A percentile compares a stretch with the other conserved stretches of the same genome.
Conservation (phyloP, 2,329 filamentous ascomycete genomes). For the Aspergillaceae sp. region DNA sequence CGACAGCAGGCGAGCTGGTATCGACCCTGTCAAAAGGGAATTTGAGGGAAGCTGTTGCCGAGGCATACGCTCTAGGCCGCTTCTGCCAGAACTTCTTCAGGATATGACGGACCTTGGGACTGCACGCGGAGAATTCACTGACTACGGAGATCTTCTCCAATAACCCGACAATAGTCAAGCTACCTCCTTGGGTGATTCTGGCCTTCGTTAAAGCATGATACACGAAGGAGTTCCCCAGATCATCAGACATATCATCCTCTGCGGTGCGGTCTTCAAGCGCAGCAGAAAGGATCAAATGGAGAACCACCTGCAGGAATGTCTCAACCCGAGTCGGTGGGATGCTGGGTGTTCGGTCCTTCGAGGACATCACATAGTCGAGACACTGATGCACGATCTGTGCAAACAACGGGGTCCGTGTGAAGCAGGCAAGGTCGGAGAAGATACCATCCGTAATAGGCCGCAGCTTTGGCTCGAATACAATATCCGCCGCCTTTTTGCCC, state of each 20-base stretch:
- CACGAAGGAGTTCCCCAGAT: slow-evolving; percentile 58
- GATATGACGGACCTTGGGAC: slow-evolving; percentile 75
- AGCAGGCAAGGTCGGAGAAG: slow-evolving; percentile 66
- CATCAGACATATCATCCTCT: slow-evolving; percentile 40
- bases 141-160: slow-evolving; percentile 50
- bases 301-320: slow-evolving; percentile 79
- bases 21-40: slow-evolving; percentile 70
- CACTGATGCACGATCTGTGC: slow-evolving; percentile 84
- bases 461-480: slow-evolving; percentile 85
- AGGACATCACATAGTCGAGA: slow-evolving; percentile 68
- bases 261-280: slow-evolving; percentile 68
- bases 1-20: slow-evolving; percentile 68
- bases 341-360: slow-evolving; percentile 58
- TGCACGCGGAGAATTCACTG: slow-evolving; percentile 71
- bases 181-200: slow-evolving; percentile 38
- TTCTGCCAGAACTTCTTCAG: slow-evolving; percentile 79
- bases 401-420: slow-evolving; percentile 79
- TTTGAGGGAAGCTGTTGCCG: slow-evolving; percentile 51
- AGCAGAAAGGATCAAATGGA: slow-evolving; percentile 80
- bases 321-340: slow-evolving; percentile 79
- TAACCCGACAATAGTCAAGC: slow-evolving; percentile 44
- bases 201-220: slow-evolving; percentile 58
- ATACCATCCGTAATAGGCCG: slow-evolving; percentile 66
- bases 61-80: slow-evolving; percentile 63
- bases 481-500: slow-evolving; percentile 68